These are phyloP conservation scores for Neurospora sp. DNA, from an alignment of 495 filamentous ascomycete species.

Conservation along the genomic window DNA sequence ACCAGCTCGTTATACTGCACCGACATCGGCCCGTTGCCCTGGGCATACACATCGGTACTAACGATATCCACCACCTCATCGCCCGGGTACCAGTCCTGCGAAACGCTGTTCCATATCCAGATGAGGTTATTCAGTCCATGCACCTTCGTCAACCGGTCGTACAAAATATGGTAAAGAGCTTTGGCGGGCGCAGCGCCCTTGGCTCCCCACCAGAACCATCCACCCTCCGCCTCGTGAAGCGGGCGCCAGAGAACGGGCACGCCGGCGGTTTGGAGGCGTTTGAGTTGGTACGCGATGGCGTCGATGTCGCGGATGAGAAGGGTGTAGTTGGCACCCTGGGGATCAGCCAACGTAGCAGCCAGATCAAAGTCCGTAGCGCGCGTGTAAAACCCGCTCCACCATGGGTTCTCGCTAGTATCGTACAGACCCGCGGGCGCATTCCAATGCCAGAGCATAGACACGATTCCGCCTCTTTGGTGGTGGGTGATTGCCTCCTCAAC, in stretches of 20 bases:
- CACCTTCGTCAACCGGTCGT: constrained; percentile 30
- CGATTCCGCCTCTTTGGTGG: constrained; percentile 30
- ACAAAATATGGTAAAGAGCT: constrained; percentile 29
- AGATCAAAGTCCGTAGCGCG: constrained; percentile 35
- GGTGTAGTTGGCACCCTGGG: constrained; percentile 33
- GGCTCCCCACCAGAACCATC: constrained; percentile 45
- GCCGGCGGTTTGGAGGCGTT: constrained; percentile 25
- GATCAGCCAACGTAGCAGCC: constrained; percentile 22
- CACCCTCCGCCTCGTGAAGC: constrained; percentile 40
- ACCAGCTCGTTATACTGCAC: constrained; percentile 34
- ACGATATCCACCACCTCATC: constrained; percentile 32
- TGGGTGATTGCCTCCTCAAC: constrained; percentile 38
- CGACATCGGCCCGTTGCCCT: constrained; percentile 28
- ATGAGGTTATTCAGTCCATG: constrained; percentile 36
- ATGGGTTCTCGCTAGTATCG: constrained; percentile 31
- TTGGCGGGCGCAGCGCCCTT: constrained; percentile 35
- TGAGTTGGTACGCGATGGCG: constrained; percentile 36
- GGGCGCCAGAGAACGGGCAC: constrained; percentile 36
- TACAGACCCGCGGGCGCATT: constrained; percentile 25
- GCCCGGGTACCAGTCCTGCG: constrained; percentile 36
- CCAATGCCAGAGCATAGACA: constrained; percentile 40
- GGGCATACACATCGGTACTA: constrained; percentile 25
- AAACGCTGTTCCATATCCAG: constrained; percentile 42
- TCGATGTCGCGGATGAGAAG: constrained; percentile 40
- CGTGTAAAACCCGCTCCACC: constrained; percentile 41